A percentile compares a stretch with the other conserved stretches of the same genome.
phyloP scores from a whole-genome alignment of 179 eudicot species.

The Dionaea muscipula region DNA sequence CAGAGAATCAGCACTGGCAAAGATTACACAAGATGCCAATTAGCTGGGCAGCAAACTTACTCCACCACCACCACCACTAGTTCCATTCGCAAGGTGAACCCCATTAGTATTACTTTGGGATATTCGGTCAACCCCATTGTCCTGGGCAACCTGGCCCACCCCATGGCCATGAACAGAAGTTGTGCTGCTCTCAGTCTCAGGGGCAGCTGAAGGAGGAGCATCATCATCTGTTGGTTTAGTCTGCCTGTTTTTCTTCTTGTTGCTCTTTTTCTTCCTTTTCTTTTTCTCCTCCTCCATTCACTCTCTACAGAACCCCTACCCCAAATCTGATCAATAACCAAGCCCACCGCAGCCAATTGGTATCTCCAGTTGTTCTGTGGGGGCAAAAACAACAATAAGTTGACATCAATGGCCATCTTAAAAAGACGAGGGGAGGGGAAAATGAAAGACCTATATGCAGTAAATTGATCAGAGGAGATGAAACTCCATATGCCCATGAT shows the following conservation, averaged over 20 bases:
- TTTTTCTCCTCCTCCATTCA: conserved; percentile 45
- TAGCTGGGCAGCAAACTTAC: not conserved
- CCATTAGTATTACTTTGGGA: conserved; percentile 15
- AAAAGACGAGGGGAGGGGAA: too few relatives aligned
- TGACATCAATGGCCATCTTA: too few relatives aligned
- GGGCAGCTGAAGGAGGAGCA: conserved; percentile 20
- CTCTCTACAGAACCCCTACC: conserved; percentile 6
- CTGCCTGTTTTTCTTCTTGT: conserved; percentile 57
- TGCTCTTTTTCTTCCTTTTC: conserved; percentile 45
- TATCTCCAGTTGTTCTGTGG: too few relatives aligned
- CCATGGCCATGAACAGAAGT: conserved; percentile 12
- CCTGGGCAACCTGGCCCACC: conserved; percentile 6
- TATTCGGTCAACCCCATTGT: conserved; percentile 10
- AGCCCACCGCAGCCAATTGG: not conserved
- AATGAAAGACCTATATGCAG: too few relatives aligned
- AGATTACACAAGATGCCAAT: too few relatives aligned
- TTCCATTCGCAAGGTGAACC: conserved; percentile 4
- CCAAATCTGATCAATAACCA: not conserved
- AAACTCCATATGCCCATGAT: too few relatives aligned
- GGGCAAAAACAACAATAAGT: too few relatives aligned
- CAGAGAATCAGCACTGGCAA: not conserved
- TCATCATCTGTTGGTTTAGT: conserved; percentile 15
- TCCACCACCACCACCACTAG: not conserved
- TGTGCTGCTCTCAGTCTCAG: not conserved
- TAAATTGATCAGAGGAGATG: too few relatives aligned